phyloP scores from a whole-genome alignment of 2,329 filamentous ascomycete species.

The Trichoderma sp. region DNA sequence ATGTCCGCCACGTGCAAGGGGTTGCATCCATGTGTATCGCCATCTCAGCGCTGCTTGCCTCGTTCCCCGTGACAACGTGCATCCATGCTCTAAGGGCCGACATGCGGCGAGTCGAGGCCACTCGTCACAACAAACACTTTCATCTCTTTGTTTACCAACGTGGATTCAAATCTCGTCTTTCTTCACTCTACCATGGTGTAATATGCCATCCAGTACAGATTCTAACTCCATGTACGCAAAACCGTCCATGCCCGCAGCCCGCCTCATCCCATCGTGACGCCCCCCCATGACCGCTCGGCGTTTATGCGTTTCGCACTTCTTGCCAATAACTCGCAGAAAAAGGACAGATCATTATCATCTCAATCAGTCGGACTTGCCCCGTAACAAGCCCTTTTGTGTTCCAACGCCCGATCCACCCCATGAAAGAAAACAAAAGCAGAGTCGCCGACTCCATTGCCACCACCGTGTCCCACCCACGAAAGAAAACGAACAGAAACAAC shows the following conservation, averaged over 20 bases:
- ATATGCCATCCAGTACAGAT: constrained; percentile 26
- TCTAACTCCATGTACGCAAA: constrained; percentile 24
- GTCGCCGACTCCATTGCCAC: constrained; percentile 19
- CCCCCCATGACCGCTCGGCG: constrained; percentile 7
- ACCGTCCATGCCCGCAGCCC: constrained; percentile 16
- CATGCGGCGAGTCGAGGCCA: neutral
- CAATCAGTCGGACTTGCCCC: constrained; percentile 12
- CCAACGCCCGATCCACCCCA: constrained; percentile 24
- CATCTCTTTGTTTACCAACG: neutral
- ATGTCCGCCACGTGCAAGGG: constrained; percentile 18
- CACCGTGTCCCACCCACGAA: neutral
- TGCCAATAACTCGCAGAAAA: constrained; percentile 20
- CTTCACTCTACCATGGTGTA: constrained; percentile 15
- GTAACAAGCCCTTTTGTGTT: constrained; percentile 24
- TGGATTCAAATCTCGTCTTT: constrained; percentile 13
- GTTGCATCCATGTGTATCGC: constrained; percentile 22
- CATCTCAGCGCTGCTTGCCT: constrained; percentile 2
- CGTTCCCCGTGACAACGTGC: neutral
- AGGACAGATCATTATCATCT: constrained; percentile 28
- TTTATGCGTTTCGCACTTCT: constrained; percentile 12
- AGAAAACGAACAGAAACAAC: neutral
- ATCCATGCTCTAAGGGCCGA: neutral
- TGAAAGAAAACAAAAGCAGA: constrained; percentile 19
- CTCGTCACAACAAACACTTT: neutral
- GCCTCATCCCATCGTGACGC: constrained; percentile 24